Evolutionary conservation across 108 stramenopile genomes (phyloP), one percentile per base, ranked within the genome.

Genomic region (Skeletonema menzelii): DNA sequence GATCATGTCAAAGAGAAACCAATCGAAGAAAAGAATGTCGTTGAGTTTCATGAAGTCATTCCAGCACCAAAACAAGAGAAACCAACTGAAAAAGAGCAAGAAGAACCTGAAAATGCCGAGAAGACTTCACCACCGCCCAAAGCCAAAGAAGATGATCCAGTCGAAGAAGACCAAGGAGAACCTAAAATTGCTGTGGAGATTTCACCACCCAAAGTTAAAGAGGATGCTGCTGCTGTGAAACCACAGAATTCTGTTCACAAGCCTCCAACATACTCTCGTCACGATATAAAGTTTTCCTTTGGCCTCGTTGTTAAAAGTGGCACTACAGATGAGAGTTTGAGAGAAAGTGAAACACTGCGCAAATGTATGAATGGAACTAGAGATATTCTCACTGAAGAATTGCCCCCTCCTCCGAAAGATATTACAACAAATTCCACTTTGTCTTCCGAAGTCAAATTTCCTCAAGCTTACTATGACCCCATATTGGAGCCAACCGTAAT

Each of bases 231-330:
- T n/a, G 0, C 46, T 59, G 12, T 15, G n/a, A 11, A n/a, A 59
- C 11, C 42, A 66, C 46, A 58, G 37, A 1, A 8, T 24, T 22
- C 3, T 22, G 22, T 15, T 34, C 59, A 38, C 32, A 35, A 60
- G 4, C 59, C 60, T 40, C 63, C 80, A 30, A 74, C 80, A 20
- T 80, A 74, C 67, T 53, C 73, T 22, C 67, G 80, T 32, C 46
- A 60, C n/a, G 80, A 80, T 37, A 72, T 80, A 30, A 80, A 80
- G 62, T 80, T 80, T 63, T 74, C 73, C 49, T 80, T 80, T 24
- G 80, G 80, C 12, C 80, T 80, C 31, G 73, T 80, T 6, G 80
- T 80, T 4, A 67, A 69, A 17, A 58, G 40, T 49, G 35, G 32
- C 40, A 37, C 68, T 63, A 59, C 49, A 3, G 72, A 63, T 42